Conservation (phyloP, 148 eudicot species). For the Rhododendron henanense region DNA sequence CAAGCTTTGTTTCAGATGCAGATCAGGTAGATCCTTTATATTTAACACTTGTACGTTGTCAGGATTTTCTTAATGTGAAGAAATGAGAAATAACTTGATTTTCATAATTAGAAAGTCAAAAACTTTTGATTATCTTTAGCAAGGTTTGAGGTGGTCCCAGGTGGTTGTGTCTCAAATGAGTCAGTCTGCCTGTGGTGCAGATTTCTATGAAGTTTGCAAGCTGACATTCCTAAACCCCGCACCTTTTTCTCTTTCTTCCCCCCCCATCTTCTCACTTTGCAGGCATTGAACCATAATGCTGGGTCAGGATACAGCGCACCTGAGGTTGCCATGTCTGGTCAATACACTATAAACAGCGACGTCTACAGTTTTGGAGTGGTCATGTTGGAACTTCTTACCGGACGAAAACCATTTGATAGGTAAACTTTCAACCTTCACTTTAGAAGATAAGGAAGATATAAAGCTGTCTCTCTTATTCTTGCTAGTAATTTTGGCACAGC, state of each 20-base stretch:
- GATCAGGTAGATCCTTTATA: conserved; percentile 59
- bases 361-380: conserved; percentile 93
- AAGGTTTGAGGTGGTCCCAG: neutral
- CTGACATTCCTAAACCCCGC: neutral
- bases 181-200: neutral
- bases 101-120: neutral
- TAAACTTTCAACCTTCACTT: conserved; percentile 18
- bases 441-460: neutral
- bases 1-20: conserved; percentile 64
- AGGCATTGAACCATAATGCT: conserved; percentile 59
- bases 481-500: conserved; percentile 32
- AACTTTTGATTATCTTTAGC: neutral
- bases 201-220: neutral
- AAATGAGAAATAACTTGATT: neutral
- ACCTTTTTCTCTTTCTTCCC: neutral
- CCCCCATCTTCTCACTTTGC: conserved; percentile 11
- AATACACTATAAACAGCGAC: conserved; percentile 81
- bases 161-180: neutral
- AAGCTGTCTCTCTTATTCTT: neutral
- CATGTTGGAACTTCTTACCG: conserved; percentile 94
- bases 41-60: neutral
- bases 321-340: conserved; percentile 94
- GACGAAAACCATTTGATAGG: conserved; percentile 91
- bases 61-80: neutral
- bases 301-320: conserved; percentile 76